A percentile compares a stretch with the other conserved stretches of the same genome.
phyloP scores from a whole-genome alignment of 192 early-diverging fungal genomes.

The Jimgerdemannia lactiflua region DNA sequence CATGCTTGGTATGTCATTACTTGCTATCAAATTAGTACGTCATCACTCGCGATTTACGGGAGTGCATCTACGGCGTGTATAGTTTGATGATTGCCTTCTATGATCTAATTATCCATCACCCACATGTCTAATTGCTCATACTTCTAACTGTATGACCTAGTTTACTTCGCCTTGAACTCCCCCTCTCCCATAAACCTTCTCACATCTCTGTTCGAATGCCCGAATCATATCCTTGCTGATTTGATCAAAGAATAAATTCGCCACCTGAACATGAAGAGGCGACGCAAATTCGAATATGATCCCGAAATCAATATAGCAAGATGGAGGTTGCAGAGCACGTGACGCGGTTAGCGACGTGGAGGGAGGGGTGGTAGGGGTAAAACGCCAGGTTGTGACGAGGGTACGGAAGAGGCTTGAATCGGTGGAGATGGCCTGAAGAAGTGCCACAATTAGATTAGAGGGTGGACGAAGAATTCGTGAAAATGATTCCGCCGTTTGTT shows the following conservation, averaged over 20 bases:
- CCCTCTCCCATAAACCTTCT: neutral
- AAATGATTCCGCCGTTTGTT: too few relatives aligned
- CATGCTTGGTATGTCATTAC: too few relatives aligned
- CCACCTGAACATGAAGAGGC: conserved; percentile 73
- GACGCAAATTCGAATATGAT: conserved; percentile 84
- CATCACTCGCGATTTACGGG: too few relatives aligned
- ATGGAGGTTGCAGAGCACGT: conserved; percentile 37
- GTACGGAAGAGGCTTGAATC: conserved; percentile 63
- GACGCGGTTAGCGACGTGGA: conserved; percentile 19
- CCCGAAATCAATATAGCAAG: conserved; percentile 68
- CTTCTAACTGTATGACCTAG: neutral
- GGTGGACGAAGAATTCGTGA: too few relatives aligned
- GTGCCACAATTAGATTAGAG: conserved; percentile 10
- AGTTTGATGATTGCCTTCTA: too few relatives aligned
- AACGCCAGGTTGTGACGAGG: conserved; percentile 65
- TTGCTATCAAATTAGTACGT: too few relatives aligned
- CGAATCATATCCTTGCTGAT: conserved; percentile 70
- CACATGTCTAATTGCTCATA: neutral
- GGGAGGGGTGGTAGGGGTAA: conserved; percentile 44
- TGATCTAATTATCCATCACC: neutral
- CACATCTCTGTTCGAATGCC: conserved; percentile 63
- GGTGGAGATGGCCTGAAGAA: conserved; percentile 47
- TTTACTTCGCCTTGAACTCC: neutral
- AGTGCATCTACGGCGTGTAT: too few relatives aligned
- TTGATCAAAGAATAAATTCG: conserved; percentile 76